Percentiles rank a stretch among this genome's conserved stretches.
phyloP scores from a whole-genome alignment of 2,329 filamentous ascomycete species.

The Phyllosticta citriasiana region DNA sequence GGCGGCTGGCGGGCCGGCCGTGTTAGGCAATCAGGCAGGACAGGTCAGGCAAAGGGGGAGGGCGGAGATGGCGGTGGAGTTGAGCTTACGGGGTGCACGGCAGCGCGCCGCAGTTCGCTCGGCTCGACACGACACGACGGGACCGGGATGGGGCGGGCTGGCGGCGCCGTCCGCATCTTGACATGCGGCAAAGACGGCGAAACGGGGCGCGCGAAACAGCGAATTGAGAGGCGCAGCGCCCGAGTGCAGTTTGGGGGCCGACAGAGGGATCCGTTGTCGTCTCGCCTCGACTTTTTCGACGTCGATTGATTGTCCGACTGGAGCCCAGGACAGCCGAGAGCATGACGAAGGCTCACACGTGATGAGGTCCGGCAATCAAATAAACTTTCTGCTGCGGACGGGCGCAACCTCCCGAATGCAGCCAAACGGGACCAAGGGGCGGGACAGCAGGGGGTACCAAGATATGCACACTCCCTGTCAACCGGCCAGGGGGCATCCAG shows the following conservation, averaged over 20 bases:
- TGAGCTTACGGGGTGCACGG: not conserved
- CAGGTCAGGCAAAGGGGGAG: too few species aligned
- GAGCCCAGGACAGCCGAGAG: not conserved
- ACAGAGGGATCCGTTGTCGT: not conserved
- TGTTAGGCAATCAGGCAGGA: not conserved
- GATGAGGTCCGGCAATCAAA: constrained; percentile 5
- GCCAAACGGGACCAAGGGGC: not conserved
- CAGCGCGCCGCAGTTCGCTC: not conserved
- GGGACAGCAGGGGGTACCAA: not conserved
- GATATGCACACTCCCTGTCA: too few species aligned
- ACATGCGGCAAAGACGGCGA: not conserved
- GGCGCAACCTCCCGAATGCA: constrained; percentile 9
- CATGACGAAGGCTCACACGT: constrained; percentile 9
- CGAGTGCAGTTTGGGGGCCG: not conserved
- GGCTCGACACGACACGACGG: not conserved
- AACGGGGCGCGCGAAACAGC: not conserved
- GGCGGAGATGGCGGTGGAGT: not conserved
- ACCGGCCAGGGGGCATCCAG: not conserved
- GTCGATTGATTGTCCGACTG: not conserved
- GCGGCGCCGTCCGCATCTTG: not conserved
- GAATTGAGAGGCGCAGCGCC: not conserved
- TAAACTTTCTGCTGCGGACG: constrained; percentile 11
- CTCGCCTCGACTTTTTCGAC: not conserved
- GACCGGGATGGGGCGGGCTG: not conserved
- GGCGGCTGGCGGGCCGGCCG: constrained; percentile 6